These are phyloP conservation scores for Candida morakotiae DNA, from an alignment of 805 yeast species.

Conservation along the genomic window DNA sequence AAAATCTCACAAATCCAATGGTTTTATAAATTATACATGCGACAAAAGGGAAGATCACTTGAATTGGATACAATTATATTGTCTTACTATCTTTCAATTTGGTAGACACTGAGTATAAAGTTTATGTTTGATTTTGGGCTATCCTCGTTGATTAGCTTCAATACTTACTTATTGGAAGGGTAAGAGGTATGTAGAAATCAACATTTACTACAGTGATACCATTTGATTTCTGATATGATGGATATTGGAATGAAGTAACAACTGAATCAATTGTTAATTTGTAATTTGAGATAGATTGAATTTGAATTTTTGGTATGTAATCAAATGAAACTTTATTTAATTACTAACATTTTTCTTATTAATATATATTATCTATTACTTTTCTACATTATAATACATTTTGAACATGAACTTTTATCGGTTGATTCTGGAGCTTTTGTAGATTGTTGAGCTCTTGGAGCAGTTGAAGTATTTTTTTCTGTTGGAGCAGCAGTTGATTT, in stretches of 20 bases:
- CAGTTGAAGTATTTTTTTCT: constrained; percentile 4
- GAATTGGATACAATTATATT: too few relatives aligned
- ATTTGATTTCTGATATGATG: not conserved
- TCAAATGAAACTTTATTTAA: not conserved
- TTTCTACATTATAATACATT: constrained; percentile 8
- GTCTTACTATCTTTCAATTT: too few relatives aligned
- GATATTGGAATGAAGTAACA: not conserved
- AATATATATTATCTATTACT: not conserved
- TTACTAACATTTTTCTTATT: not conserved
- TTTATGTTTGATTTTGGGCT: not conserved
- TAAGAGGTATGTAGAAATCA: not conserved
- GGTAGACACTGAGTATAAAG: too few relatives aligned
- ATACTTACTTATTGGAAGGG: not conserved
- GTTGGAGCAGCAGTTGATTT: not conserved
- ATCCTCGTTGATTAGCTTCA: not conserved
- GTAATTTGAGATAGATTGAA: not conserved
- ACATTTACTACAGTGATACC: not conserved
- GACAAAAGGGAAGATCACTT: not conserved
- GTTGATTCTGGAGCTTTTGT: constrained; percentile 8
- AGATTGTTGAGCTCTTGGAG: constrained; percentile 8
- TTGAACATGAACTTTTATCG: constrained; percentile 8
- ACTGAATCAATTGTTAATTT: not conserved
- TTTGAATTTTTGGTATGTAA: not conserved
- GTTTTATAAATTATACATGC: not conserved
- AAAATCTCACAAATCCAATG: not conserved